phyloP scores from a whole-genome alignment of 345 rosid genomes.

The Pugionium dolabratum region DNA sequence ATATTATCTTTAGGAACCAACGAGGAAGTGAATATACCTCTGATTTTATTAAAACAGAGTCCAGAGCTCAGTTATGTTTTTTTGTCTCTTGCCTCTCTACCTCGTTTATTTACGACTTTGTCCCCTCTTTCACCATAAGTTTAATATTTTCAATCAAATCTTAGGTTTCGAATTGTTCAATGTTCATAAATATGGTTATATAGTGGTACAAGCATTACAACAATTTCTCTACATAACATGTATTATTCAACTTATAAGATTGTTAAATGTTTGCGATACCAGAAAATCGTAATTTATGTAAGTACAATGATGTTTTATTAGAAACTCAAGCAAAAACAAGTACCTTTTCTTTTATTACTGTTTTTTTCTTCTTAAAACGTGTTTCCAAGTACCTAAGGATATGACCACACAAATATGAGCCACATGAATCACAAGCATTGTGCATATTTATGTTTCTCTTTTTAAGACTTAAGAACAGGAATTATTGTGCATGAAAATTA shows the following conservation, averaged over 20 bases:
- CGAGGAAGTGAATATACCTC: slow-evolving; percentile 41
- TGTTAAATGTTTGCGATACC: too few species aligned
- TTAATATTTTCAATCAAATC: background rate
- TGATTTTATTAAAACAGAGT: slow-evolving; percentile 16
- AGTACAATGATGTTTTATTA: too few species aligned
- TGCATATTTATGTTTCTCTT: slow-evolving; percentile 18
- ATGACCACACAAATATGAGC: background rate
- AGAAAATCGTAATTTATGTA: too few species aligned
- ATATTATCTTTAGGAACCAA: slow-evolving; percentile 35
- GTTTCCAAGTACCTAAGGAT: slow-evolving; percentile 7
- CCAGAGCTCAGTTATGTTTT: slow-evolving; percentile 27
- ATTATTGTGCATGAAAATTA: slow-evolving; percentile 28
- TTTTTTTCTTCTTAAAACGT: background rate
- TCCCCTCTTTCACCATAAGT: slow-evolving; percentile 16
- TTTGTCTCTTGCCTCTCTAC: slow-evolving; percentile 16
- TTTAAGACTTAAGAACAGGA: background rate
- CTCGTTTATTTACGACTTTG: slow-evolving; percentile 10
- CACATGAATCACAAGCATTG: slow-evolving; percentile 6
- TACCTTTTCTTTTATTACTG: background rate
- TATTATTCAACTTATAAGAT: too few species aligned
- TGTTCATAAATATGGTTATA: too few species aligned
- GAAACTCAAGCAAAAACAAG: background rate
- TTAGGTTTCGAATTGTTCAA: too few species aligned
- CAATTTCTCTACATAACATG: too few species aligned
- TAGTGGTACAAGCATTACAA: too few species aligned